Evolutionary conservation across 2,329 filamentous ascomycete species (phyloP), one percentile per base, ranked within the genome.

Genomic region (Botrytis paeoniae): DNA sequence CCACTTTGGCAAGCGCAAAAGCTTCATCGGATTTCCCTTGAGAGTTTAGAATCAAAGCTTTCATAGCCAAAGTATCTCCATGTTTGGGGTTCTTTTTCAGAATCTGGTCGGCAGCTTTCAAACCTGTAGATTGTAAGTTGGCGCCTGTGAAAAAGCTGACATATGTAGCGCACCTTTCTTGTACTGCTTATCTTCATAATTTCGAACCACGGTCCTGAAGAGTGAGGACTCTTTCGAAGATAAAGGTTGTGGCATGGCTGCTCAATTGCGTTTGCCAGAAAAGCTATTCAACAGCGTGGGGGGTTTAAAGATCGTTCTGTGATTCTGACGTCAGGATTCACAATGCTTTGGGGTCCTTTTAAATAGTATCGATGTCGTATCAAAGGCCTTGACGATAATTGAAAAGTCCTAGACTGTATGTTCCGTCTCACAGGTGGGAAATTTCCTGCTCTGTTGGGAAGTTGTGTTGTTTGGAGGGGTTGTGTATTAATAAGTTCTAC

Each of bases 1-100:
- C 96, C 77, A 94, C 89, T 85, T 98, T 99, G 80, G 93, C 95
- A 74, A 99, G 87, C 63, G 91, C 89, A 82, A 99, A 99, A 0
- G 97, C 97, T 84, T 99, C 96, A 73, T 97, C 94, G 43, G 92
- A 91, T 84, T 97, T 95, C 78, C 94, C 94, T 83, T 95, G 92
- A 62, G 93, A 92, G 83, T 97, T 98, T 83, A 98, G 89, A 78
- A 98, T 98, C 78, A 99, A 87, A 73, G 96, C 95, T 85, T 99
- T 99, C 96, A 99, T 99, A 71, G 96, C 97, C 84, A 97, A 92
- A 37, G 96, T 99, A 83, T 99, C 97, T 81, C 95, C 97, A 91
- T 99, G 96, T 80, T 94, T 96, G 60, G 95, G 93, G 81, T 93
- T 91, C 84, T 98, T 98, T 82, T 93, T 93, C 77, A 99, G 90